Evolutionary conservation across 805 yeast species (phyloP), one percentile per base, ranked within the genome.

Genomic region (Pichia membranifaciens): DNA sequence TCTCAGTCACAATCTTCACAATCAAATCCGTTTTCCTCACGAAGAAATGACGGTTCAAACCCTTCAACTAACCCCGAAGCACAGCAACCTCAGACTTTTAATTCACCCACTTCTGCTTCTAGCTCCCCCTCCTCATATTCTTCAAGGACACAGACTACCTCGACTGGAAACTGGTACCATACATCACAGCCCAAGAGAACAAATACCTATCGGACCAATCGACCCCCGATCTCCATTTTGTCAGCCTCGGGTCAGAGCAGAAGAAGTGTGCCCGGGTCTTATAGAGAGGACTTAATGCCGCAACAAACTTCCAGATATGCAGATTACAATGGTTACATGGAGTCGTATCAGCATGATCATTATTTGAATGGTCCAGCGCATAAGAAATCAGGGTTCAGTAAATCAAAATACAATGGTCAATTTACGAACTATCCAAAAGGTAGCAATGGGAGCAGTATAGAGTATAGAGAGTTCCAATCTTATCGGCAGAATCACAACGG

Each of bases 1-100:
- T 38, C 38, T 4, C 23, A 31, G 20, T 12, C 4, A 1, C 43
- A 41, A 31, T 45, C 41, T 4, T 20, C 44, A 32, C 43, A 39
- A 34, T 17, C 32, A 17, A 39, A 40, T 18, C 37, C 48, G 3
- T 44, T 45, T 17, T 49, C 51, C 3, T 51, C 54, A 32, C 28
- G 52, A 23, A 29, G 52, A 36, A 44, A 33, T 15, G 52, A 44
- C 6, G 29, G 29, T 25, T 25, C 10, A 25, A 25, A 25, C 10
- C 10, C 29, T 7, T 10, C 29, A 8, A 10, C 29, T 25, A 25
- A 25, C 10, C 29, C 29, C 29, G 29, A 25, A 25, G 10, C 10
- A 25, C 29, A 25, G 29, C 29, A 25, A 10, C 7, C 29, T 10
- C 29, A 25, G 10, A 8, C 29, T 8, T 25, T 25, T 10, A 25